Base-by-base conservation (phyloP, 2,329 filamentous ascomycete genomes). In the Fusarium guadeloupense region DNA sequence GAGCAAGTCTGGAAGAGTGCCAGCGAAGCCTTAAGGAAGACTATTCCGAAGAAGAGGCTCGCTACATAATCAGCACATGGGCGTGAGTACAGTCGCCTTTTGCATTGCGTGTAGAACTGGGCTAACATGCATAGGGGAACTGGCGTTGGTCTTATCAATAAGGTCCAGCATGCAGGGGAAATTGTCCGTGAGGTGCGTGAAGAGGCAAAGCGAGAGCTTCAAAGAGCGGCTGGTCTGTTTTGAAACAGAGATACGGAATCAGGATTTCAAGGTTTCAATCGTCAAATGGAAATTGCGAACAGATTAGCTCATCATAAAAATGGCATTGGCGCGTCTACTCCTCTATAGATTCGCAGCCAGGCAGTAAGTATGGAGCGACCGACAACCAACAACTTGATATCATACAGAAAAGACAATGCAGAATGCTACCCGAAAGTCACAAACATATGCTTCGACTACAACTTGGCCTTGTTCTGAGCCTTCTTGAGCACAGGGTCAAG, bases 401-500 rank as follows among this genome's bases (percentile, higher is more conserved):
- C 64, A 59, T 70, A 65, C 57, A 70, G 47, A 43, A 54, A 37
- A 35, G 42, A 17, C 39, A 54, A 59, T 23, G 21, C 52, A 65
- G 9, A 44, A 42, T 62, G 35, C 41, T 43, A 55, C 26, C 23
- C 26, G 37, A 28, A 40, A 21, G 26, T 23, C 26, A 46, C 26
- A 16, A 34, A 12, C 31, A 19, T 34, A 35, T 16, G 38, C 40
- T 39, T 40, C 20, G 28, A 46, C 81, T 87, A 93, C 80, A 96
- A 81, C 85, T 96, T 96, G 69, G 91, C 85, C 84, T 92, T 91
- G 71, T 81, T 83, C 81, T 92, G 89, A 31, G 91, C 90, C 84
- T 93, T 95, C 84, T 92, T 93, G 66, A 97, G 81, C 71, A 98
- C 90, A 34, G 92, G 91, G 79, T 97, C 93, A 79, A 97, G 87